Evolutionary conservation across 805 yeast species (phyloP).

Genomic region (Wickerhamiella kazuoi): DNA sequence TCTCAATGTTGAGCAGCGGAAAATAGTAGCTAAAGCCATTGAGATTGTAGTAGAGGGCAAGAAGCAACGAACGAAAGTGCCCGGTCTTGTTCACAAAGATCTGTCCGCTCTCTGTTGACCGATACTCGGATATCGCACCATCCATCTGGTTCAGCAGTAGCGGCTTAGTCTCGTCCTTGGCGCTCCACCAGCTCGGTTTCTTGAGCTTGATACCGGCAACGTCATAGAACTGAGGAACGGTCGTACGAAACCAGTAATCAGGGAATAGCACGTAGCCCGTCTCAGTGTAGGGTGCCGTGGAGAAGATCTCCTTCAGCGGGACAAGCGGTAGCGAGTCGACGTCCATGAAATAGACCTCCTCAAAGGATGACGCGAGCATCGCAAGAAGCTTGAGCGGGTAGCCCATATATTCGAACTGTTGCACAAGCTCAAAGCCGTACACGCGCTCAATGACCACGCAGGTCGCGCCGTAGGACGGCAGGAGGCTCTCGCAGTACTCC

Average conservation of each 20-base stretch:
- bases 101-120: constrained; percentile 57
- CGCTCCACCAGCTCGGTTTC: not conserved
- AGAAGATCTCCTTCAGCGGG: constrained; percentile 44
- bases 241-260: constrained; percentile 75
- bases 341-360: constrained; percentile 53
- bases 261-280: constrained; percentile 55
- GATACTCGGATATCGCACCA: constrained; percentile 48
- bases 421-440: constrained; percentile 36
- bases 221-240: constrained; percentile 53
- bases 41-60: constrained; percentile 47
- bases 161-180: not conserved
- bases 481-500: constrained; percentile 44
- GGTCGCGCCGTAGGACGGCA: constrained; percentile 44
- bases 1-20: constrained; percentile 35
- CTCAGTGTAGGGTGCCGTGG: constrained; percentile 34
- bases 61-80: constrained; percentile 39
- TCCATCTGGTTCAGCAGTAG: constrained; percentile 18
- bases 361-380: constrained; percentile 51
- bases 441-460: constrained; percentile 51
- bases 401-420: constrained; percentile 34
- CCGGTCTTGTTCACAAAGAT: constrained; percentile 37
- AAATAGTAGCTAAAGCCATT: constrained; percentile 45
- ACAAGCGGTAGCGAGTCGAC: constrained; percentile 59
- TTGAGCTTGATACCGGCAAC: constrained; percentile 39
- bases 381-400: constrained; percentile 61